Base-by-base conservation (phyloP, 768 basidiomycete genomes). In the Gloeophyllum trabeum region DNA sequence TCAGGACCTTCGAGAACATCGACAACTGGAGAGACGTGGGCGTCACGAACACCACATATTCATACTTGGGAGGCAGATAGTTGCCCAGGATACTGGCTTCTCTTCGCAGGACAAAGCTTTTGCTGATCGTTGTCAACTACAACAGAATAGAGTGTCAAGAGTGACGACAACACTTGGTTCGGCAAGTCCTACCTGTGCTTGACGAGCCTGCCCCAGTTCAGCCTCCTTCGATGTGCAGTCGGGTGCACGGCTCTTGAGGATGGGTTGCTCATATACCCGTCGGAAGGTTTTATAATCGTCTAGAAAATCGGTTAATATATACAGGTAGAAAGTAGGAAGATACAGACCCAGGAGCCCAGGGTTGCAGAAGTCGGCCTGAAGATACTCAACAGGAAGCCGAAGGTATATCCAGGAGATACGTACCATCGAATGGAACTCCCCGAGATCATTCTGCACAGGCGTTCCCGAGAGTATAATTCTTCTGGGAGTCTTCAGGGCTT, bases 351-450 rank as follows among this genome's bases (percentile, higher is more conserved):
- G 70, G 18, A 97, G 58, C 18, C 88, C 86, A 21, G 96, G 94
- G 57, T 96, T 97, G 58, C 89, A 88, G 57, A 97, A 98, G 45
- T 96, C 81, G 23, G 83, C 81, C 89, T 90, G 45, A 5, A 24
- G 24, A 40, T 28, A 5, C 5, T 35, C 16, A n/a, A 26, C 28
- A 21, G 18, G 16, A 26, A 21, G 25, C n/a, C 34, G 24, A 24
- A 24, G 34, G 13, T 32, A 0, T 3, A 7, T 20, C 5, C 3
- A 5, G 5, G n/a, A 36, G 35, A 10, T 21, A 52, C 72, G 48
- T 48, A 91, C 92, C 94, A 98, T 98, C 3, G 91, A 76, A 60
- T 96, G 94, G 54, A 94, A 94, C 59, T 99, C 96, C 48, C 83
- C 69, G 22, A 99, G 62, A 57, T 97, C 90, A 60, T 99, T 99